Evolutionary conservation across 345 rosid species (phyloP).

Genomic region (Anastatica hierochuntica): DNA sequence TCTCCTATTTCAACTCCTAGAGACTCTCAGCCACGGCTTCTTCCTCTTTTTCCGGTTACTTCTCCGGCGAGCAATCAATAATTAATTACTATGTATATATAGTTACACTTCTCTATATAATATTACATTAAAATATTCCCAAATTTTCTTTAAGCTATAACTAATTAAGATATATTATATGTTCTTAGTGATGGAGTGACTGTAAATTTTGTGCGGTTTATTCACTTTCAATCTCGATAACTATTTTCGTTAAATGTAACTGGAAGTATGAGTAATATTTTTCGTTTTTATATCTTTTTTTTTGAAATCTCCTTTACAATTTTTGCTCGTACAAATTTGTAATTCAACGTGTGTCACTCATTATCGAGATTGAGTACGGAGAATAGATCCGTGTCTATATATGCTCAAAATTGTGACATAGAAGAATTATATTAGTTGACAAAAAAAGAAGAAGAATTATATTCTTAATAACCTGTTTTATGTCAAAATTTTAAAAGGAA

Average conservation of each 20-base stretch:
- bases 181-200: conserved; percentile 21
- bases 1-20: conserved; percentile 85
- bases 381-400: conserved; percentile 9
- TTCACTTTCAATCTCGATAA: conserved; percentile 14
- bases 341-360: conserved; percentile 24
- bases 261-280: background rate
- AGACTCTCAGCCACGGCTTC: conserved; percentile 80
- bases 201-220: conserved; percentile 20
- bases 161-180: background rate
- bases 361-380: conserved; percentile 5
- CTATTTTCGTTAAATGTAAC: conserved; percentile 5
- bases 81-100: background rate
- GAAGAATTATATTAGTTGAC: background rate
- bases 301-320: background rate
- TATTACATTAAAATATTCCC: background rate
- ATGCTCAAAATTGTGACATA: conserved; percentile 8
- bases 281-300: background rate
- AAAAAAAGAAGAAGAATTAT: background rate
- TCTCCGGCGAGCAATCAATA: conserved; percentile 42
- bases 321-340: background rate
- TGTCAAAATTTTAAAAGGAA: background rate
- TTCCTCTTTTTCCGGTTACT: conserved; percentile 82
- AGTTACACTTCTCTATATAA: background rate
- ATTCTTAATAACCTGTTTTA: background rate
- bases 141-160: conserved; percentile 3